Percentiles rank a stretch among this genome's conserved stretches.
These are phyloP conservation scores for Allomyces arbusculus DNA, from an alignment of 192 early-diverging fungal genomes.

Conservation along the genomic window DNA sequence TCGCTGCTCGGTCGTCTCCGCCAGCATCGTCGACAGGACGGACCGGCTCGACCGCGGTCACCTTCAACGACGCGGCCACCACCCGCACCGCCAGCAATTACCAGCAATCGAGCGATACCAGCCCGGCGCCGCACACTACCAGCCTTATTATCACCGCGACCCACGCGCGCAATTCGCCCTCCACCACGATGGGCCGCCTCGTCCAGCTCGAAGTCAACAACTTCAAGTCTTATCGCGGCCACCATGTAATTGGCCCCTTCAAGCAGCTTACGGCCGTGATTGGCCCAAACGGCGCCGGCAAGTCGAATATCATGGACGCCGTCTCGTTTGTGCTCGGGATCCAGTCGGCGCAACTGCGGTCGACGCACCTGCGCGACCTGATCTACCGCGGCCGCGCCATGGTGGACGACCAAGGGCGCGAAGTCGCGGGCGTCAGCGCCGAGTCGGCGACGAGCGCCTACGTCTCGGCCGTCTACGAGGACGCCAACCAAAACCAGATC, in stretches of 20 bases:
- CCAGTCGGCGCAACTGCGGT: conserved; percentile 75
- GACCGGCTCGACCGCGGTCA: too few species aligned
- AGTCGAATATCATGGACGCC: conserved; percentile 99
- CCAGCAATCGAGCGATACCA: too few species aligned
- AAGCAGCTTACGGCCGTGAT: conserved; percentile 84
- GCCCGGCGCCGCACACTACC: too few species aligned
- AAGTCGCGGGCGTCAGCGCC: conserved; percentile 19
- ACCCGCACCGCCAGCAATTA: too few species aligned
- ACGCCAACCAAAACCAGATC: conserved; percentile 33
- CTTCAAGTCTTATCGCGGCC: conserved; percentile 98
- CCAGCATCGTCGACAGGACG: too few species aligned
- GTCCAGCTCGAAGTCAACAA: conserved; percentile 80
- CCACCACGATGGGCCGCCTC: conserved; percentile 47
- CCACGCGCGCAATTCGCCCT: too few species aligned
- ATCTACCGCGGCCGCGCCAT: conserved; percentile 58
- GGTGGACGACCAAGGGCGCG: conserved; percentile 22
- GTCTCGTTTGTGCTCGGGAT: conserved; percentile 96
- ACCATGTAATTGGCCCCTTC: conserved; percentile 85
- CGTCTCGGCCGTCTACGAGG: conserved; percentile 71
- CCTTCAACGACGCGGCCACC: too few species aligned
- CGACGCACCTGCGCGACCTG: conserved; percentile 67
- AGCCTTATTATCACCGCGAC: too few species aligned
- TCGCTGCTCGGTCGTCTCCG: too few species aligned
- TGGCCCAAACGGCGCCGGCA: conserved; percentile 95
- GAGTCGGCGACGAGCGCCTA: conserved; percentile 23